phyloP scores from a whole-genome alignment of 495 filamentous ascomycete genomes.

The Immersiella caudata region DNA sequence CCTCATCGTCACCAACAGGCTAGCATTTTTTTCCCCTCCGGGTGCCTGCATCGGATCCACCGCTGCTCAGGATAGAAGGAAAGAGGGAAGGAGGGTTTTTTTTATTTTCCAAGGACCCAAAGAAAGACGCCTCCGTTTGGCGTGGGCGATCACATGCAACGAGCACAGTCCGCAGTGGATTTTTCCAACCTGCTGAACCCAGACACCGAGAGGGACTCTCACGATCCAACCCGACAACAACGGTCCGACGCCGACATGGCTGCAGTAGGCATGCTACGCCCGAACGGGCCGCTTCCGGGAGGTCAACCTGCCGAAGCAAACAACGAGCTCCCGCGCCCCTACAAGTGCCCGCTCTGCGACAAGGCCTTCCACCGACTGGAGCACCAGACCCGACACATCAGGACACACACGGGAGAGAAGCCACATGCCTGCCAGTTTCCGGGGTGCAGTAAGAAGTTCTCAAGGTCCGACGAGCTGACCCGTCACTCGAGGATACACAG shows the following conservation, averaged over 20 bases:
- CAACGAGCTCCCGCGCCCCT: constrained; percentile 86
- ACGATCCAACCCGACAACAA: constrained; percentile 36
- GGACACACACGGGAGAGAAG: constrained; percentile 98
- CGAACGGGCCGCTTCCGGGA: constrained; percentile 67
- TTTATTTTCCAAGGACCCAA: constrained; percentile 13
- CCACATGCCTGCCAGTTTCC: constrained; percentile 93
- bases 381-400: constrained; percentile 96
- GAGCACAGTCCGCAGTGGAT: constrained; percentile 70
- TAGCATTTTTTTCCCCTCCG: constrained; percentile 16
- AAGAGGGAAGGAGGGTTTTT: constrained; percentile 7
- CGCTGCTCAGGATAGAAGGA: constrained; percentile 21
- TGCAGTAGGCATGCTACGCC: constrained; percentile 67
- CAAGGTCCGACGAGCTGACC: constrained; percentile 93
- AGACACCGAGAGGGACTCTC: constrained; percentile 40
- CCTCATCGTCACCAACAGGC: background rate
- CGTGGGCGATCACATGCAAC: constrained; percentile 67
- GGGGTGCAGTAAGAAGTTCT: constrained; percentile 97
- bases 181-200: constrained; percentile 80
- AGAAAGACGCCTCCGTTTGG: constrained; percentile 15
- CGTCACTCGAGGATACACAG: constrained; percentile 98
- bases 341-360: constrained; percentile 98
- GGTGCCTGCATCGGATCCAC: constrained; percentile 35
- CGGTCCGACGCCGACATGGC: constrained; percentile 61
- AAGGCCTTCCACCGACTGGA: constrained; percentile 98
- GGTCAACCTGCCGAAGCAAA: constrained; percentile 53